phyloP scores from a whole-genome alignment of 805 yeast genomes.

The Ogataea trehalophila region DNA sequence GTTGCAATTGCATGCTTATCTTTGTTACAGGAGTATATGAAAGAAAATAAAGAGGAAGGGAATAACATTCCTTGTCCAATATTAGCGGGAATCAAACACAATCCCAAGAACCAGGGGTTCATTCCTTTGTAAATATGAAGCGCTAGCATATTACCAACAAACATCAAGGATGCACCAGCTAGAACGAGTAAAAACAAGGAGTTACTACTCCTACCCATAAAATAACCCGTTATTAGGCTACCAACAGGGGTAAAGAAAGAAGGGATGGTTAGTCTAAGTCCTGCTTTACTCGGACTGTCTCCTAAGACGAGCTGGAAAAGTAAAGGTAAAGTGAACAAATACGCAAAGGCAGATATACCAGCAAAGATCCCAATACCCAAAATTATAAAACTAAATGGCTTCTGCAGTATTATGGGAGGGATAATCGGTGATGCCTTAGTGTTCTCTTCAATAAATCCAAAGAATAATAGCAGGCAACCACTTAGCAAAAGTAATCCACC shows the following conservation, averaged over 20 bases:
- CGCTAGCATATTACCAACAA: conserved; percentile 32
- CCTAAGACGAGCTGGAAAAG: conserved; percentile 38
- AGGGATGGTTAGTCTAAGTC: conserved; percentile 37
- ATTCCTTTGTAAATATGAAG: conserved; percentile 20
- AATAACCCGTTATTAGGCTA: conserved; percentile 34
- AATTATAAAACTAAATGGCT: conserved; percentile 21
- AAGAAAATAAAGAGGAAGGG: conserved; percentile 34
- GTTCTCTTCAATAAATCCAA: conserved; percentile 4
- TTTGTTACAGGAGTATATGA: conserved; percentile 30
- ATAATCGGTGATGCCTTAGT: conserved; percentile 28
- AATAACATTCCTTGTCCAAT: conserved; percentile 37
- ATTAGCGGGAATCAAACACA: conserved; percentile 32
- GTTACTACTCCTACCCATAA: conserved; percentile 30
- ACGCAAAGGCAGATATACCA: conserved; percentile 37
- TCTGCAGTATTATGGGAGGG: conserved; percentile 27
- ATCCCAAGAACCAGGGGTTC: conserved; percentile 25
- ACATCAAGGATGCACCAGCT: conserved; percentile 33
- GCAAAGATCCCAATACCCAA: conserved; percentile 31
- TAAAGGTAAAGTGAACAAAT: conserved; percentile 38
- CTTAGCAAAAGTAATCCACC: conserved; percentile 3
- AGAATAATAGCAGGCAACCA: conserved; percentile 1
- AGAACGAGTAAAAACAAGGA: conserved; percentile 26
- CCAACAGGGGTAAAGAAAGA: conserved; percentile 40
- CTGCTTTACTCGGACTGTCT: conserved; percentile 37
- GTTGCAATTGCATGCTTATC: conserved; percentile 36